Evolutionary conservation across 345 rosid genomes (phyloP).

Genomic region (Populus tremula): DNA sequence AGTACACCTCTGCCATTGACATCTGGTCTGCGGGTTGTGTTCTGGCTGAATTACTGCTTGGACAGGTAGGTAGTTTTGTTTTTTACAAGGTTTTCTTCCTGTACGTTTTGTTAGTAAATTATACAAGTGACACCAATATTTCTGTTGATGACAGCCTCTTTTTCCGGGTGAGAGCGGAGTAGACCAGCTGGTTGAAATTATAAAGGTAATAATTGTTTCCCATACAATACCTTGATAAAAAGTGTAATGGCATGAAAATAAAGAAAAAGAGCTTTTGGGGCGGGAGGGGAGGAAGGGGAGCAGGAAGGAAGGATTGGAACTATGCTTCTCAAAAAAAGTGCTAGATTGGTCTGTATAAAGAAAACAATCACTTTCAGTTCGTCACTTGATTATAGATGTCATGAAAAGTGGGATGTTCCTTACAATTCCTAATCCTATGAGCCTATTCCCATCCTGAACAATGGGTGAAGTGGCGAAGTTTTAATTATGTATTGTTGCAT

Average conservation of each 20-base stretch:
- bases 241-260: too few species aligned
- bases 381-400: background rate
- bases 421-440: background rate
- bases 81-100: background rate
- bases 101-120: background rate
- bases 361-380: background rate
- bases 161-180: slow-evolving; percentile 99
- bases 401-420: background rate
- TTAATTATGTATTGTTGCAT: background rate
- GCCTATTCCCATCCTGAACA: background rate
- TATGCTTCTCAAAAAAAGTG: background rate
- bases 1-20: slow-evolving; percentile 93
- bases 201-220: slow-evolving; percentile 55
- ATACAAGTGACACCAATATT: slow-evolving; percentile 4
- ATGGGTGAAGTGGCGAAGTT: background rate
- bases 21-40: slow-evolving; percentile 99
- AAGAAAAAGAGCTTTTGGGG: too few species aligned
- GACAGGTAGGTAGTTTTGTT: slow-evolving; percentile 55
- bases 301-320: background rate
- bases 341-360: slow-evolving; percentile 1
- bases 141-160: slow-evolving; percentile 58
- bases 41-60: slow-evolving; percentile 87
- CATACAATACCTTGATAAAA: background rate
- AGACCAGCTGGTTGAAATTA: slow-evolving; percentile 96
- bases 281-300: too few species aligned